A percentile compares a stretch with the other conserved stretches of the same genome.
These are phyloP conservation scores for Peronospora farinosa DNA, from an alignment of 352 stramenopile species.

Conservation along the genomic window DNA sequence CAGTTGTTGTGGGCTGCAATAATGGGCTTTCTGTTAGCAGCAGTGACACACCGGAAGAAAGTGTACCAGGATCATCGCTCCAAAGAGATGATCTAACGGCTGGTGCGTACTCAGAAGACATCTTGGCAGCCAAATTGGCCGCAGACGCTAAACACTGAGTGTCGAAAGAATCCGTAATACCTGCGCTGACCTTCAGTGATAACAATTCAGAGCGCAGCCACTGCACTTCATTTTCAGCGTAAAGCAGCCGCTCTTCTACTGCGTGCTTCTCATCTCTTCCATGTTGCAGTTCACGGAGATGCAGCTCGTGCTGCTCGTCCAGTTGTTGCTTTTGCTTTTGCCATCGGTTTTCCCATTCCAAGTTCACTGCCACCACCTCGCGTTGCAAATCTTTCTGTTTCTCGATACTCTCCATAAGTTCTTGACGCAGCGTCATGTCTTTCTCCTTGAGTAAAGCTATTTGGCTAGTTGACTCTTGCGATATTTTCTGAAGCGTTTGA, in stretches of 20 bases:
- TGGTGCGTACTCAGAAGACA: conserved; percentile 12
- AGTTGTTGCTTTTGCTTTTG: conserved; percentile 58
- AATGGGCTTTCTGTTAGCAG: conserved; percentile 44
- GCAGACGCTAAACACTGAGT: conserved; percentile 17
- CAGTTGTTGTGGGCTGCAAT: not conserved
- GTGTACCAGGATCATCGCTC: conserved; percentile 57
- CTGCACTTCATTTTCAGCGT: conserved; percentile 60
- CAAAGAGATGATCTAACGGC: conserved; percentile 46
- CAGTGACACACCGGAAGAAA: conserved; percentile 48
- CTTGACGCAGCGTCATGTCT: conserved; percentile 52
- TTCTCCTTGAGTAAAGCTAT: conserved; percentile 54
- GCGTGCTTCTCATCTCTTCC: conserved; percentile 65
- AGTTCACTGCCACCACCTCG: conserved; percentile 51
- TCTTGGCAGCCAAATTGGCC: conserved; percentile 9
- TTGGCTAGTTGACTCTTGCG: conserved; percentile 40
- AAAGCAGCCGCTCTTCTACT: conserved; percentile 44
- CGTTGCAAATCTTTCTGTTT: conserved; percentile 60
- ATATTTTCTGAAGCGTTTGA: conserved; percentile 38
- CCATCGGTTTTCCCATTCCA: conserved; percentile 67
- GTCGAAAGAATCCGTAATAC: conserved; percentile 47
- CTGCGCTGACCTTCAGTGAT: conserved; percentile 36
- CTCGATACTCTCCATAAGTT: conserved; percentile 44
- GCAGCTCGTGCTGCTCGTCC: conserved; percentile 37
- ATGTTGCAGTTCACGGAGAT: conserved; percentile 48
- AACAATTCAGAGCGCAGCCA: conserved; percentile 46